Base-by-base conservation (phyloP, 768 basidiomycete species). In the Tulasnella sp. region DNA sequence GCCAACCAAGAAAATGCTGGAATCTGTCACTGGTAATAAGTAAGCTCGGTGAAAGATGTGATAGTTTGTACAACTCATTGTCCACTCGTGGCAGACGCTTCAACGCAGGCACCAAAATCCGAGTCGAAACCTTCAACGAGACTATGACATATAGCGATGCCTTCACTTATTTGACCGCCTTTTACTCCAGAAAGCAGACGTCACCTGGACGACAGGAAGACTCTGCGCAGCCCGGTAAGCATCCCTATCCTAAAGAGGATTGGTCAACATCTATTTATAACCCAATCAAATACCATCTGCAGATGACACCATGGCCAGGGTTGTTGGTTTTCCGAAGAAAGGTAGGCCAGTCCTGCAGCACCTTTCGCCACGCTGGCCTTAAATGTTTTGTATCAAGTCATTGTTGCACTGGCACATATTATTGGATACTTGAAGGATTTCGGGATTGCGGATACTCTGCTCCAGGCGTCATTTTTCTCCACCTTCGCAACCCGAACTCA, bases 401-500 rank as follows among this genome's bases (percentile, higher is more conserved):
- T 81, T 19, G 64, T 87, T 54, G 79, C 83, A 1, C 68, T 92
- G 29, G 85, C 85, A 3, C 80, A 83, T 57, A 68, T 75, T 4
- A 74, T 89, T 53, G 65, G 75, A 41, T 76, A 92, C 61, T 75
- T 91, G 1, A 71, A 72, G 35, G 70, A 70, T 0, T 96, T 91
- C 67, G 75, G 71, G 29, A 74, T 96, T 27, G 83, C 85, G 13
- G 79, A 86, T 55, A 79, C 81, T 15, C 76, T 96, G 55, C 60
- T 79, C 5, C 81, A 85, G 56, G 79, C 83, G 2, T 73, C 72
- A 20, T 86, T 86, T 62, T 93, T 95, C 66, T 72, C 68, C 16
- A 76, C 68, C 60, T 98, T 98, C 61, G 70, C 84, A 3, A 77
- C 79, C 20, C 73, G 75, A 48, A 73, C 77, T 0, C 81, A 88